Base-by-base conservation (phyloP, 2,329 filamentous ascomycete genomes). In the Penicillium sp. region DNA sequence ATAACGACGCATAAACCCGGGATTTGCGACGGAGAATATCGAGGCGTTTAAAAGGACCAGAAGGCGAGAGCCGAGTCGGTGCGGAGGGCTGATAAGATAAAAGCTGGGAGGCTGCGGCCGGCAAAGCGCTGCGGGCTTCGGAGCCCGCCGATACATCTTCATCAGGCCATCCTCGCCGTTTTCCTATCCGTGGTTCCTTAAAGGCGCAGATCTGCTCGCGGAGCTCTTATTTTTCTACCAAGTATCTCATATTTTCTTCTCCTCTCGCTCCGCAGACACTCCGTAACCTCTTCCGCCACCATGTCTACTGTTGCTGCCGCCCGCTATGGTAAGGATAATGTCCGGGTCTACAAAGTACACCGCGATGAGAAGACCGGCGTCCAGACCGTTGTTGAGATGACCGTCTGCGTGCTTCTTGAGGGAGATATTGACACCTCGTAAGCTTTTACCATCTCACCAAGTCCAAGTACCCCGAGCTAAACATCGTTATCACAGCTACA, bases 311-410 rank as follows among this genome's bases (percentile, higher is more conserved):
- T 83, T 55, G 71, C 78, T 60, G 77, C 80, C 67, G 80, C 81
- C 61, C 79, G 80, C 62, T 83, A 83, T 70, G 81, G 81, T 69
- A 83, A 99, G 88, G 95, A 98, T 87, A 98, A 99, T 83, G 90
- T 99, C 85, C 93, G 95, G 74, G 88, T 99, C 72, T 96, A 91
- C 88, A 99, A 99, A 81, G 93, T 97, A 73, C 85, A 96, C 74
- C 88, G 88, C 71, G 88, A 98, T 77, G 83, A 88, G 75, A 83
- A 88, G 72, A 90, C 91, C 19, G 90, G 91, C 60, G 83, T 88
- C 23, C 94, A 99, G 79, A 91, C 89, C 7, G 91, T 98, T 69
- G 91, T 90, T 47, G 95, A 99, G 81, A 96, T 97, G 90, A 97
- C 93, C 46, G 91, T 99, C 70, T 91, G 91, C 81, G 92, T 93